phyloP scores from a whole-genome alignment of 2,329 filamentous ascomycete genomes.

The Botrytis deweyae region DNA sequence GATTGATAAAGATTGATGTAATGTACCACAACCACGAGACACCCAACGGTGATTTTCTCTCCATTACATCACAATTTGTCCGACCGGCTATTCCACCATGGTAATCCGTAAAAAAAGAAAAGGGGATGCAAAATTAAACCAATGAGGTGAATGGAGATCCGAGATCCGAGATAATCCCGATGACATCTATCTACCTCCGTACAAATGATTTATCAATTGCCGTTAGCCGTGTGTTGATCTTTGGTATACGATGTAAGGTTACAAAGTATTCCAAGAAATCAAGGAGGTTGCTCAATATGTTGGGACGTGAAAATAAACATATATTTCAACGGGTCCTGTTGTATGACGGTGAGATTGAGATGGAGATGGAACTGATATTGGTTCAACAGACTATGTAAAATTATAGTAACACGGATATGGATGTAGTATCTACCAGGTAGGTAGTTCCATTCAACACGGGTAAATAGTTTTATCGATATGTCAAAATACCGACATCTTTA shows the following conservation, averaged over 20 bases:
- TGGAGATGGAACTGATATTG: neutral
- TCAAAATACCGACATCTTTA: neutral
- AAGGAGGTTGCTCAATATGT: neutral
- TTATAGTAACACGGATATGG: neutral
- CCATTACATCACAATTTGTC: neutral
- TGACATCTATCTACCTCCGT: no score
- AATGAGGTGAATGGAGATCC: neutral
- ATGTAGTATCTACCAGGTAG: neutral
- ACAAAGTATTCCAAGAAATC: neutral
- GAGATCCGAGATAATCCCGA: neutral
- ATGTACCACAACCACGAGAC: neutral
- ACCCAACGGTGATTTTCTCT: neutral
- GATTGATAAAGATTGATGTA: neutral
- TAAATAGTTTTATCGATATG: neutral
- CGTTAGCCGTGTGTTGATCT: neutral
- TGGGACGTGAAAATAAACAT: neutral
- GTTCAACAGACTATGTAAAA: neutral
- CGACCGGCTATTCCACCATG: neutral
- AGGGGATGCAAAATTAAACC: neutral
- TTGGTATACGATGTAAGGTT: neutral
- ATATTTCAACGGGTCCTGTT: neutral
- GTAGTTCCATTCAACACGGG: neutral
- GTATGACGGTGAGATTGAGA: neutral
- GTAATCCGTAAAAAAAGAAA: neutral
- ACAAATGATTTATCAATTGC: no score